Conservation (phyloP, 1,284 basidiomycete genomes). For the Dichomitus squalens region DNA sequence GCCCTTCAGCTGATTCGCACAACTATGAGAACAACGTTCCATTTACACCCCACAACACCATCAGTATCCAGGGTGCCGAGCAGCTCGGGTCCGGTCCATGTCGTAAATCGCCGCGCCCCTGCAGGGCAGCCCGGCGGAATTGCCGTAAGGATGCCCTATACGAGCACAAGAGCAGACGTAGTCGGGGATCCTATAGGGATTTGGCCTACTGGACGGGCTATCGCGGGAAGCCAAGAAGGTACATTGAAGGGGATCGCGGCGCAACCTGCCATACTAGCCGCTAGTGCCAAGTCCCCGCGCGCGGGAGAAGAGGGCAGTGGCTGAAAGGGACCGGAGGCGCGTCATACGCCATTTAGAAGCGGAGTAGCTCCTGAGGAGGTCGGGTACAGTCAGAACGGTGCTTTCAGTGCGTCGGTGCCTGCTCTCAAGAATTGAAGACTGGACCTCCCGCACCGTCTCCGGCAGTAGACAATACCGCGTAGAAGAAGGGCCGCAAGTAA, state of each 20-base stretch:
- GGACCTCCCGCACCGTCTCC: no score
- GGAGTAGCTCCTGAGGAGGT: not conserved
- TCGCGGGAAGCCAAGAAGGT: not conserved
- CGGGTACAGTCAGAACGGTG: no score
- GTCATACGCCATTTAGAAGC: not conserved
- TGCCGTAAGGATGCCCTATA: not conserved
- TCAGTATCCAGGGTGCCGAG: not conserved
- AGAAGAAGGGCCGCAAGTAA: conserved; percentile 13
- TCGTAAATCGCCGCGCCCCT: not conserved
- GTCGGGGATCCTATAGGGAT: not conserved
- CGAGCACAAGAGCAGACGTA: not conserved
- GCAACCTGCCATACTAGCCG: no score
- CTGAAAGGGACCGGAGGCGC: conserved; percentile 5
- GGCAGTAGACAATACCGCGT: conserved; percentile 15
- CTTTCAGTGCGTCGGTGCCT: no score
- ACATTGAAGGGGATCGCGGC: no score
- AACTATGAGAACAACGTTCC: not conserved
- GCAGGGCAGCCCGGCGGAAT: not conserved
- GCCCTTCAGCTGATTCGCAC: not conserved
- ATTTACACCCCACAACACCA: not conserved
- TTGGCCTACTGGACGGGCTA: not conserved
- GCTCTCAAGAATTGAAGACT: no score
- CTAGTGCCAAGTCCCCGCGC: conserved; percentile 15
- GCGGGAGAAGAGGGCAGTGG: no score
- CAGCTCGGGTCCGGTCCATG: not conserved